These are phyloP conservation scores for Teratosphaeria zuluensis DNA, from an alignment of 2,329 filamentous ascomycete species.

Conservation along the genomic window DNA sequence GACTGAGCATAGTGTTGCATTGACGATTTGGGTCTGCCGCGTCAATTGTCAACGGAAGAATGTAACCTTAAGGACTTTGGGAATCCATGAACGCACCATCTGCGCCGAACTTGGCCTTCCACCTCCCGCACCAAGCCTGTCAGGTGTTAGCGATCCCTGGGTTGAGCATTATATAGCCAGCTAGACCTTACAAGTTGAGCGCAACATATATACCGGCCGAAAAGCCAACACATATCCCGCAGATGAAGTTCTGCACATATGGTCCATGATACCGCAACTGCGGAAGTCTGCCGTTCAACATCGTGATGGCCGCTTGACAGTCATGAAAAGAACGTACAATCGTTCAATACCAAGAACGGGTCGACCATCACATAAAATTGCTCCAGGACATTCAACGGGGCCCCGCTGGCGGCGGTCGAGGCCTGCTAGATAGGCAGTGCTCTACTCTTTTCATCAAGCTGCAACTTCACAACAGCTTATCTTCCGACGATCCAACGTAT, in stretches of 20 bases:
- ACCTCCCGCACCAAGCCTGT: conserved; percentile 20
- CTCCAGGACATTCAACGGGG: background rate
- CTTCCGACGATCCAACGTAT: background rate
- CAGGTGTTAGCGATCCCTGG: background rate
- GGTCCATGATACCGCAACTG: background rate
- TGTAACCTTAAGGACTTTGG: background rate
- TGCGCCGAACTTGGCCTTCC: conserved; percentile 19
- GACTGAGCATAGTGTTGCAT: conserved; percentile 20
- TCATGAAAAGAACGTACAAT: background rate
- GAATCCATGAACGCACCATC: conserved; percentile 6
- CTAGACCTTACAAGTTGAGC: conserved; percentile 4
- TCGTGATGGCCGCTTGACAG: background rate
- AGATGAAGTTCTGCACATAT: conserved; percentile 1
- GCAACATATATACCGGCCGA: conserved; percentile 15
- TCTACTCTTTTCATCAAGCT: background rate
- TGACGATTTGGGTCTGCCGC: conserved; percentile 14
- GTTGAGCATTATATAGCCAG: background rate
- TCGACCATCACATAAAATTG: background rate
- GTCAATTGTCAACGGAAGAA: background rate
- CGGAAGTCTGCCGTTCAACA: background rate
- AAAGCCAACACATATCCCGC: conserved; percentile 7
- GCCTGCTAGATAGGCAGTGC: background rate
- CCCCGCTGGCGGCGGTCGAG: background rate
- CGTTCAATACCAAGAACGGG: background rate
- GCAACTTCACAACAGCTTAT: background rate